These are phyloP conservation scores for Urostyla sp. DNA, from an alignment of 73 alveolate species.

Conservation along the genomic window DNA sequence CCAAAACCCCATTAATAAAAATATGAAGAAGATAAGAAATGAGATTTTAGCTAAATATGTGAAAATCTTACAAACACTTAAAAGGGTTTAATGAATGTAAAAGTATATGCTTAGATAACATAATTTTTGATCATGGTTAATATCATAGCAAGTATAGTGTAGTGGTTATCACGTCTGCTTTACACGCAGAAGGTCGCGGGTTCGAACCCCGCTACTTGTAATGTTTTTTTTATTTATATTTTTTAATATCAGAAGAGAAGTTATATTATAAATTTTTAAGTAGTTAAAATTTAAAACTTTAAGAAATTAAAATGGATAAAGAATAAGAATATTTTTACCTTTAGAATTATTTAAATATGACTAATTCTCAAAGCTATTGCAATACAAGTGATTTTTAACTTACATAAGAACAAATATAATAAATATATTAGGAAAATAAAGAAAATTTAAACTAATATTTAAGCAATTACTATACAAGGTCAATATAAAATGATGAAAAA, in stretches of 20 bases:
- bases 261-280: background rate
- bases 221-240: background rate
- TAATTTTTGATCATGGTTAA: too few species aligned
- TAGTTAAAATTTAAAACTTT: background rate
- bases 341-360: background rate
- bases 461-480: too few species aligned
- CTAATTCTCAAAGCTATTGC: background rate
- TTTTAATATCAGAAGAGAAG: too few species aligned
- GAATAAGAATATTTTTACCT: conserved; percentile 23
- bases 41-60: conserved; percentile 6
- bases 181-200: conserved; percentile 71
- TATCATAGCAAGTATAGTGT: conserved; percentile 60
- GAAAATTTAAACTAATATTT: too few species aligned
- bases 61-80: too few species aligned
- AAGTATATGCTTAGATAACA: too few species aligned
- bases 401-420: background rate
- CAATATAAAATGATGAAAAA: too few species aligned
- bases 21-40: background rate
- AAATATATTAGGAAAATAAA: too few species aligned
- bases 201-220: conserved; percentile 62
- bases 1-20: too few species aligned
- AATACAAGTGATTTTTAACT: background rate
- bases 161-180: conserved; percentile 69
- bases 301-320: background rate
- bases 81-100: too few species aligned